Evolutionary conservation across 2,329 filamentous ascomycete genomes (phyloP).

Genomic region (Scytalidium lignicola): DNA sequence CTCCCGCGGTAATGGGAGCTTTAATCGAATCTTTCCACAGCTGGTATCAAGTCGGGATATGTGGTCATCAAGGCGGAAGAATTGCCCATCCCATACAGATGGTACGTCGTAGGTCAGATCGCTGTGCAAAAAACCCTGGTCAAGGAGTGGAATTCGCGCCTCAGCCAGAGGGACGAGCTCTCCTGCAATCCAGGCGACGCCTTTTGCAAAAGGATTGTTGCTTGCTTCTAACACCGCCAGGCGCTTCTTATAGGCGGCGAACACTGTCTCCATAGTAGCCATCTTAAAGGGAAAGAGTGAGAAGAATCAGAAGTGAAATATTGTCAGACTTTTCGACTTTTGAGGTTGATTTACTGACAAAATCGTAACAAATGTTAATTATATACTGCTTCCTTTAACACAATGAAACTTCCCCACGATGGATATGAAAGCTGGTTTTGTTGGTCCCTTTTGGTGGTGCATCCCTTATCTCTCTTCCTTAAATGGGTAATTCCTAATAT

Average conservation of each 20-base stretch:
- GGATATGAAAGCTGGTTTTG: too few species aligned
- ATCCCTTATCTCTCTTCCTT: too few species aligned
- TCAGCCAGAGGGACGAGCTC: constrained; percentile 37
- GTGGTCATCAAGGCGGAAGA: constrained; percentile 48
- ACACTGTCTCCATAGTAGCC: constrained; percentile 39
- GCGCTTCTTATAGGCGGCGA: constrained; percentile 32
- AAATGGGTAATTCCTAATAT: too few species aligned
- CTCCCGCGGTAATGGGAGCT: constrained; percentile 34
- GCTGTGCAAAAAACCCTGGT: constrained; percentile 47
- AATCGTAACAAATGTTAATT: too few species aligned
- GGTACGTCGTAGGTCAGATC: constrained; percentile 49
- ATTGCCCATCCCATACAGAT: constrained; percentile 45
- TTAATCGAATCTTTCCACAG: constrained; percentile 40
- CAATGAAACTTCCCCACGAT: too few species aligned
- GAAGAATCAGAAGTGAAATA: too few species aligned
- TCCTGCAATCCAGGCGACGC: constrained; percentile 43
- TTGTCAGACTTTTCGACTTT: too few species aligned
- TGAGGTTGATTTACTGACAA: too few species aligned
- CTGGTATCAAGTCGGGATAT: constrained; percentile 37
- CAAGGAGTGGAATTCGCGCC: constrained; percentile 43
- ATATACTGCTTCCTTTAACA: too few species aligned
- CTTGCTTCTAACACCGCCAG: constrained; percentile 27
- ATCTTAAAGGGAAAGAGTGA: too few species aligned
- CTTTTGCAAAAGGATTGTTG: constrained; percentile 35
- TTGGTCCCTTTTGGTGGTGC: too few species aligned